A percentile compares a stretch with the other conserved stretches of the same genome.
phyloP scores from a whole-genome alignment of 768 basidiomycete genomes.

The Filobasidium wieringae region DNA sequence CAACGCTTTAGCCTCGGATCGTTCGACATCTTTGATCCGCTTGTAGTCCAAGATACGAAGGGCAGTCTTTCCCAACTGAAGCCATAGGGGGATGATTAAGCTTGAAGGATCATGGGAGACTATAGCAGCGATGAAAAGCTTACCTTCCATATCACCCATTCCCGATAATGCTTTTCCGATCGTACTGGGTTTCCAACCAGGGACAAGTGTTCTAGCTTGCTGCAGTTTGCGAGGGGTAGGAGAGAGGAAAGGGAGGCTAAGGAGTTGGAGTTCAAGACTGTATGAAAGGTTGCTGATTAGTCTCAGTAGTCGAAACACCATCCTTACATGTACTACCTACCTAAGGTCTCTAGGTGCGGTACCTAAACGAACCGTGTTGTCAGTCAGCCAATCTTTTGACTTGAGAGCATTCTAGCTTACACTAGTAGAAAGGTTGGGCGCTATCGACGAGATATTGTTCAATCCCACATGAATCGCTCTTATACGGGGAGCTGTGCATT shows the following conservation, averaged over 20 bases:
- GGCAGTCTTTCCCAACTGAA: constrained; percentile 17
- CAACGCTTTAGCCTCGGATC: constrained; percentile 23
- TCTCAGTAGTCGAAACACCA: background rate
- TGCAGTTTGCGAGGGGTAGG: constrained; percentile 31
- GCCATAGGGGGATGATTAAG: background rate
- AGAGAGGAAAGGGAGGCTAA: constrained; percentile 35
- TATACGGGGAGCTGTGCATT: constrained; percentile 28
- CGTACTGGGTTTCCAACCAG: constrained; percentile 36
- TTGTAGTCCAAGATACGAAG: constrained; percentile 37
- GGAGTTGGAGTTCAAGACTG: constrained; percentile 37
- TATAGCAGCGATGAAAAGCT: too few species aligned
- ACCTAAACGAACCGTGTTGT: constrained; percentile 20
- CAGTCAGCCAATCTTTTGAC: constrained; percentile 13
- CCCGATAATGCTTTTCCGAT: constrained; percentile 33
- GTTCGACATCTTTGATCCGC: constrained; percentile 38
- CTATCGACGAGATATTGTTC: constrained; percentile 36
- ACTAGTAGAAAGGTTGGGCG: constrained; percentile 28
- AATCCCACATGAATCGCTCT: constrained; percentile 29
- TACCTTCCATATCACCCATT: constrained; percentile 39
- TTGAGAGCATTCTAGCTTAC: constrained; percentile 14
- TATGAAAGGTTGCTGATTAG: background rate
- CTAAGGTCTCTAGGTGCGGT: constrained; percentile 37
- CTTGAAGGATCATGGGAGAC: background rate
- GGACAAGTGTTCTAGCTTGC: constrained; percentile 33
- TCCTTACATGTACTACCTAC: constrained; percentile 16